Evolutionary conservation across 306 rosid species (phyloP).

Genomic region (Prinsepia uniflora): DNA sequence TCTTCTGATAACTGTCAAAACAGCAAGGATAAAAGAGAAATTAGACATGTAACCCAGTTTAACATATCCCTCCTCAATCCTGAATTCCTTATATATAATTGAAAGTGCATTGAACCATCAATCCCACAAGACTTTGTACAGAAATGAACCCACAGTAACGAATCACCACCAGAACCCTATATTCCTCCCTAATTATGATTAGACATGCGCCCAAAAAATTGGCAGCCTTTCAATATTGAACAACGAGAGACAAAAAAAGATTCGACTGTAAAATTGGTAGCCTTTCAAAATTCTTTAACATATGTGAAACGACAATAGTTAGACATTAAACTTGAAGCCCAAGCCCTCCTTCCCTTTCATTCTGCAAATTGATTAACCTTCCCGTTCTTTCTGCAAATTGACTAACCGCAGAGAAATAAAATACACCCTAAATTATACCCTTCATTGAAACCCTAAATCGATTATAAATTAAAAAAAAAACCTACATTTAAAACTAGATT

Average conservation of each 20-base stretch:
- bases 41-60: background rate
- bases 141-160: background rate
- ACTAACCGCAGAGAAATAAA: too few species aligned
- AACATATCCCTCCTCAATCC: background rate
- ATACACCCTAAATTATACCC: too few species aligned
- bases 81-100: background rate
- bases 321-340: background rate
- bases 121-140: background rate
- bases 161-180: background rate
- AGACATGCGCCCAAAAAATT: background rate
- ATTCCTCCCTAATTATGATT: background rate
- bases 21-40: background rate
- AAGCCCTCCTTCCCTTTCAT: too few species aligned
- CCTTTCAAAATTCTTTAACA: too few species aligned
- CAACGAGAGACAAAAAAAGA: background rate
- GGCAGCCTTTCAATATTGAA: background rate
- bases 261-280: background rate
- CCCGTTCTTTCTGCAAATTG: too few species aligned
- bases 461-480: too few species aligned
- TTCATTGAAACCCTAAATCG: too few species aligned
- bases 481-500: too few species aligned
- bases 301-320: background rate
- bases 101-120: background rate
- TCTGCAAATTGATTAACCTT: too few species aligned
- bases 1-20: constrained; percentile 21